A percentile compares a stretch with the other conserved stretches of the same genome.
phyloP scores from a whole-genome alignment of 805 yeast species.

The Metschnikowia chrysomelidarum region DNA sequence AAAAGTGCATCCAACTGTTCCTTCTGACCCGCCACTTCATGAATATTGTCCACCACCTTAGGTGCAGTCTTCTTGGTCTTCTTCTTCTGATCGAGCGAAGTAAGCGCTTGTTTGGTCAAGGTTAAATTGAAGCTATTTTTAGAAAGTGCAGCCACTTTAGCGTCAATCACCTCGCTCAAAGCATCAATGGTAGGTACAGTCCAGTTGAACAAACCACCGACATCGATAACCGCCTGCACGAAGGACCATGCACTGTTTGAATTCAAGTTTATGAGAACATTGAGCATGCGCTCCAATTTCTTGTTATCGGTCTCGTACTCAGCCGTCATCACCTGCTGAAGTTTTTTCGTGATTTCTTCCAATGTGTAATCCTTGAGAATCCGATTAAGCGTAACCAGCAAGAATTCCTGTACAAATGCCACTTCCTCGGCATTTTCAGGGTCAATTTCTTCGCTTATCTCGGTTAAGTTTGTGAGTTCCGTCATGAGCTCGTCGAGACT shows the following conservation, averaged over 20 bases:
- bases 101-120: conserved; percentile 44
- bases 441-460: conserved; percentile 17
- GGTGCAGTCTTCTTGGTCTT: conserved; percentile 21
- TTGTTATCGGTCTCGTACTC: conserved; percentile 24
- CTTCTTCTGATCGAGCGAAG: conserved; percentile 23
- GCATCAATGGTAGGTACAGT: conserved; percentile 47
- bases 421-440: conserved; percentile 10
- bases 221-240: conserved; percentile 65
- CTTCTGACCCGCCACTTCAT: conserved; percentile 28
- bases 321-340: conserved; percentile 32
- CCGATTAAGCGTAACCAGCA: conserved; percentile 46
- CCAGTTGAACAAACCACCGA: conserved; percentile 71
- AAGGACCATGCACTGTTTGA: conserved; percentile 58
- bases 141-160: conserved; percentile 45
- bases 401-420: conserved; percentile 16
- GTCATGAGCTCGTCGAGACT: conserved; percentile 60
- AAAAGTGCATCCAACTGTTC: conserved; percentile 34
- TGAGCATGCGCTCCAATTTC: conserved; percentile 40
- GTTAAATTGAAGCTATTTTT: conserved; percentile 45
- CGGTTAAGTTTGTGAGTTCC: conserved; percentile 50
- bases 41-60: conserved; percentile 24
- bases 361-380: conserved; percentile 62
- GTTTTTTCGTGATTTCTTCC: conserved; percentile 53
- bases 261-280: conserved; percentile 29
- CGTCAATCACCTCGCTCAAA: conserved; percentile 44